Conservation (phyloP, 495 filamentous ascomycete species). For the Tricharina praecox region DNA sequence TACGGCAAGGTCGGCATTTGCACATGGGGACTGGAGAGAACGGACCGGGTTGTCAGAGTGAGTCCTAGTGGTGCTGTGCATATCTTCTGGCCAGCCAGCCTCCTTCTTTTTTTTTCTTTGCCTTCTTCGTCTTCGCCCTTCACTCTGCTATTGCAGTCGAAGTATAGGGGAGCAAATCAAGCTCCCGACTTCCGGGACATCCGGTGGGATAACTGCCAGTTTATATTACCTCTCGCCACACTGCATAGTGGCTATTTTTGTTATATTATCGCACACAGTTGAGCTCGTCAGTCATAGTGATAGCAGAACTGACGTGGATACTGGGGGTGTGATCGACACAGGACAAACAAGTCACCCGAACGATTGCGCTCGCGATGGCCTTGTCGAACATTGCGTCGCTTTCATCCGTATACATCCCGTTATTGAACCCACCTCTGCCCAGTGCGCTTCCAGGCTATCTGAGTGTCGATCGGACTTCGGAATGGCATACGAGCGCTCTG, state of each 20-base stretch:
- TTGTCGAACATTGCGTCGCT: constrained; percentile 29
- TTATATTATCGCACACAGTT: too few relatives aligned
- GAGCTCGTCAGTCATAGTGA: too few relatives aligned
- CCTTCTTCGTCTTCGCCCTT: too few relatives aligned
- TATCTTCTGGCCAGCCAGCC: not conserved
- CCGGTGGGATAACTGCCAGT: too few relatives aligned
- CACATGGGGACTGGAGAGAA: constrained; percentile 67
- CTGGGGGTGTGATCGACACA: constrained; percentile 19
- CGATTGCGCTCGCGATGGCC: constrained; percentile 22
- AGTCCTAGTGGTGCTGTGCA: too few relatives aligned
- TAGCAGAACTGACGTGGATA: not conserved
- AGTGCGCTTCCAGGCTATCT: constrained; percentile 40
- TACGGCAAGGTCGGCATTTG: constrained; percentile 72
- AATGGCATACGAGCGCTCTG: constrained; percentile 70
- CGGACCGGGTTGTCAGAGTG: constrained; percentile 42
- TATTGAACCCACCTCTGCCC: constrained; percentile 48
- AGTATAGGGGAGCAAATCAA: not conserved
- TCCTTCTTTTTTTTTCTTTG: constrained; percentile 2
- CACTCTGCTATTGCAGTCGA: not conserved
- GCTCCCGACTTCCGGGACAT: not conserved
- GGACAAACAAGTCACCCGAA: constrained; percentile 32
- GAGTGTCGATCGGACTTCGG: constrained; percentile 43
- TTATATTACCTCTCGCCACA: too few relatives aligned
- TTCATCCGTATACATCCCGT: constrained; percentile 62
- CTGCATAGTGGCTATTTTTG: too few relatives aligned